Conservation (phyloP, 1,284 basidiomycete genomes). For the Puccinia brachypodii region DNA sequence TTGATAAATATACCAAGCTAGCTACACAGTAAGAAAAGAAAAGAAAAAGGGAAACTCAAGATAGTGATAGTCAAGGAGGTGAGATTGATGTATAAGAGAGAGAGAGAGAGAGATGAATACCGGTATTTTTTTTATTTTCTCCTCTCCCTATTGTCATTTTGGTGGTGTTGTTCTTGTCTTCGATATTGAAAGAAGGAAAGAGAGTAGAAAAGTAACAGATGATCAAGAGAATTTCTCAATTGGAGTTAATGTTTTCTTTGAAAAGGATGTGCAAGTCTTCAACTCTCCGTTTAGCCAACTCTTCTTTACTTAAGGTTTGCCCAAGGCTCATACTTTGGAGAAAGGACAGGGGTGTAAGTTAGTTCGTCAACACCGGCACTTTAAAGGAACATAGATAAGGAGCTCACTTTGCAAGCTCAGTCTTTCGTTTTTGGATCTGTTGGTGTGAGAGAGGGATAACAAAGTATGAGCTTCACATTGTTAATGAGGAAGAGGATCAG, state of each 20-base stretch:
- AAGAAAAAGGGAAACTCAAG: too few species aligned
- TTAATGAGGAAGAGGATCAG: not conserved
- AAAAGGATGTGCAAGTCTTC: constrained; percentile 67
- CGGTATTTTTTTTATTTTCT: too few species aligned
- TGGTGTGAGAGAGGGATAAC: constrained; percentile 50
- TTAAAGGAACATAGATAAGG: not conserved
- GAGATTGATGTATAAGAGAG: too few species aligned
- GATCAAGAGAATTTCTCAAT: not conserved
- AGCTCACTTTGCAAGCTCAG: constrained; percentile 76
- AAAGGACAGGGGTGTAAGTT: not conserved
- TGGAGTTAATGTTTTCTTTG: constrained; percentile 55
- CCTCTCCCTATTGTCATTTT: too few species aligned
- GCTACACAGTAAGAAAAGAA: too few species aligned
- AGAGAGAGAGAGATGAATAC: too few species aligned
- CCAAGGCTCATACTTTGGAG: constrained; percentile 81
- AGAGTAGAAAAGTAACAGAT: too few species aligned
- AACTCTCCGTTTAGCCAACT: constrained; percentile 76
- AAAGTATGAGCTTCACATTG: constrained; percentile 58
- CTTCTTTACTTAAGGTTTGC: constrained; percentile 75
- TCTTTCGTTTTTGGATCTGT: constrained; percentile 95
- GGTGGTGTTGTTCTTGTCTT: too few species aligned
- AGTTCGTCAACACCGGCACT: not conserved
- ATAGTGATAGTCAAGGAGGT: too few species aligned
- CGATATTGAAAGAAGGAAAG: too few species aligned
- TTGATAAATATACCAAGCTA: too few species aligned